A percentile compares a stretch with the other conserved stretches of the same genome.
Conservation (phyloP, 2,329 filamentous ascomycete genomes). For the Talaromyces sp. region DNA sequence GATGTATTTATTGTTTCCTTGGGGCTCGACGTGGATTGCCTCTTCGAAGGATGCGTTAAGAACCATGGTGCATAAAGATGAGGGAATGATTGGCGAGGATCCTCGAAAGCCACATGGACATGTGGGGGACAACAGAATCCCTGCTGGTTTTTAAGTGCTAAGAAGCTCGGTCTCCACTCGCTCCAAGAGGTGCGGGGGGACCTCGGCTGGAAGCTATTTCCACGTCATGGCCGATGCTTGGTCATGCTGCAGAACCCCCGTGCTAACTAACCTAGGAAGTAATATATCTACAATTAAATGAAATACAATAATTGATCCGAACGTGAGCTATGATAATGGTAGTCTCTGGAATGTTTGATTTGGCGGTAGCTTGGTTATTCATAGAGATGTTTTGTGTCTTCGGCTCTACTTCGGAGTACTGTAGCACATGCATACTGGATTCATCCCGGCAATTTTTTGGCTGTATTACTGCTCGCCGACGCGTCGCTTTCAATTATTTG, state of each 20-base stretch:
- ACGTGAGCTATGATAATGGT: no score
- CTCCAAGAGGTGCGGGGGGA: not conserved
- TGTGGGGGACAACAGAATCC: not conserved
- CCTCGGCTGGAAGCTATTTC: not conserved
- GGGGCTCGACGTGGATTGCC: constrained; percentile 40
- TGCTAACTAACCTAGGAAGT: no score
- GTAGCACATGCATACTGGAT: no score
- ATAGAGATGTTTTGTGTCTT: no score
- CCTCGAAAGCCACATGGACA: not conserved
- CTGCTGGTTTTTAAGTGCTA: not conserved
- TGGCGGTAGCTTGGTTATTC: no score
- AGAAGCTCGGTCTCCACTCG: not conserved
- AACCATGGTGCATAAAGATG: constrained; percentile 1
- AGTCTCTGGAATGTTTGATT: no score
- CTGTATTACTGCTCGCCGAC: no score
- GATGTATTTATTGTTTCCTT: constrained; percentile 59
- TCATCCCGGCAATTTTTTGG: no score
- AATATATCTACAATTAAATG: no score
- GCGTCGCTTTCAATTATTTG: no score
- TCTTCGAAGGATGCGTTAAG: constrained; percentile 39
- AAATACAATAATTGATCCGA: no score
- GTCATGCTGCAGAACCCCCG: not conserved
- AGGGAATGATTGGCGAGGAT: not conserved
- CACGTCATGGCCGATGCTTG: not conserved
- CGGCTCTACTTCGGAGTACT: no score